phyloP scores from a whole-genome alignment of 805 yeast species.

The Yarrowia deformans region DNA sequence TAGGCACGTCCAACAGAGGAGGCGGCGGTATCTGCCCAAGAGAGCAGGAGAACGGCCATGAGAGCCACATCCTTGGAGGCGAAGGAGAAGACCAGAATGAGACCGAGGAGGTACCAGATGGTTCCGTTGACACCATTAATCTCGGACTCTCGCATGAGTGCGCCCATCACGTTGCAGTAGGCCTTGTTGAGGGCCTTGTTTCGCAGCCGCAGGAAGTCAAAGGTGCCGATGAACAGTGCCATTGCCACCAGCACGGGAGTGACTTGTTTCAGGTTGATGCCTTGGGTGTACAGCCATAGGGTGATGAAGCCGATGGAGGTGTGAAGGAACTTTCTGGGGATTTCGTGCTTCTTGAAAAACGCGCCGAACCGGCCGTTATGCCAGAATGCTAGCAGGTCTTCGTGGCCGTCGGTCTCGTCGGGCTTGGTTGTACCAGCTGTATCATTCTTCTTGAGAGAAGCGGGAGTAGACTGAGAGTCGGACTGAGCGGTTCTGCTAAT shows the following conservation, averaged over 20 bases:
- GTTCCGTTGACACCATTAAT: slow-evolving; percentile 76
- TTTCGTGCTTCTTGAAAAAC: slow-evolving; percentile 78
- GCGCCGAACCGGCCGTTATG: slow-evolving; percentile 52
- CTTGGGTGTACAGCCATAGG: slow-evolving; percentile 70
- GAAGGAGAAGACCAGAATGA: slow-evolving; percentile 69
- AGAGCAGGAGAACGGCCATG: slow-evolving; percentile 76
- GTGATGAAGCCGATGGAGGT: slow-evolving; percentile 88
- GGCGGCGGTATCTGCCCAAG: slow-evolving; percentile 99
- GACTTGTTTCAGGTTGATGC: slow-evolving; percentile 63
- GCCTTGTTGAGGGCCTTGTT: slow-evolving; percentile 66
- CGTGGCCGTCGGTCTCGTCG: not conserved
- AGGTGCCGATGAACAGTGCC: slow-evolving; percentile 61
- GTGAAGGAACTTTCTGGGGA: slow-evolving; percentile 88
- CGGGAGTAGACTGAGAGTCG: not conserved
- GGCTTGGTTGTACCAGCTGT: not conserved
- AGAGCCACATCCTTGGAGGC: slow-evolving; percentile 83
- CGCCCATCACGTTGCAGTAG: slow-evolving; percentile 75
- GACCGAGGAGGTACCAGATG: slow-evolving; percentile 84
- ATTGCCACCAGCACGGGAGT: slow-evolving; percentile 64
- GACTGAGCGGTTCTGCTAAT: slow-evolving; percentile 10
- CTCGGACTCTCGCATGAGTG: slow-evolving; percentile 85
- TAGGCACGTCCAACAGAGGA: slow-evolving; percentile 88
- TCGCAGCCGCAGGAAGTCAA: slow-evolving; percentile 74
- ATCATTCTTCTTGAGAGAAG: not conserved
- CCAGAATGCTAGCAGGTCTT: slow-evolving; percentile 30